phyloP scores from a whole-genome alignment of 1,284 basidiomycete species.

The Apiotrichum sp. region DNA sequence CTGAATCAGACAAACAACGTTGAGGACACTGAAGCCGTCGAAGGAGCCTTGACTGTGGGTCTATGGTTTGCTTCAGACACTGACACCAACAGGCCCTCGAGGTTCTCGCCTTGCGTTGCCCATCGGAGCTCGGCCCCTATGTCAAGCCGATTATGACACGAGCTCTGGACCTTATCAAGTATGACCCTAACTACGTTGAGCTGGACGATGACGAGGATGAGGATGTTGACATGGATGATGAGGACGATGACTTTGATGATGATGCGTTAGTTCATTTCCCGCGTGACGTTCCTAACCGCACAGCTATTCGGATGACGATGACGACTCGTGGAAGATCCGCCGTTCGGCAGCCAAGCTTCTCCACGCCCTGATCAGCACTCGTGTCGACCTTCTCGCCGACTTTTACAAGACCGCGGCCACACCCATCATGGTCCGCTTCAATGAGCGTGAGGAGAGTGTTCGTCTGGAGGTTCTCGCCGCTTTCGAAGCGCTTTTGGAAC shows the following conservation, averaged over 20 bases:
- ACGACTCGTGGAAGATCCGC: conserved; percentile 97
- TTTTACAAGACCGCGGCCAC: conserved; percentile 81
- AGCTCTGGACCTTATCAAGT: conserved; percentile 74
- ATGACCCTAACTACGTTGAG: conserved; percentile 88
- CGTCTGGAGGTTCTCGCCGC: conserved; percentile 88
- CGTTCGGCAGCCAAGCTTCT: conserved; percentile 87
- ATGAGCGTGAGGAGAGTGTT: conserved; percentile 92
- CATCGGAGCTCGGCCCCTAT: conserved; percentile 69
- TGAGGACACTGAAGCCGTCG: conserved; percentile 37
- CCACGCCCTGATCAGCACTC: conserved; percentile 74
- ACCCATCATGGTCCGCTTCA: conserved; percentile 80
- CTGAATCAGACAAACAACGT: conserved; percentile 28
- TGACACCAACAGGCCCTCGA: conserved; percentile 62
- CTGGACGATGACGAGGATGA: conserved; percentile 59
- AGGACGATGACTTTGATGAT: conserved; percentile 55
- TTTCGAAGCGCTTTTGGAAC: conserved; percentile 71
- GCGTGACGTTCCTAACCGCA: conserved; percentile 35
- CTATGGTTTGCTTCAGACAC: too few species aligned
- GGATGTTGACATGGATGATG: conserved; percentile 46
- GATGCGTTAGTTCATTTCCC: conserved; percentile 55
- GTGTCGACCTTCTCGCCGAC: conserved; percentile 71
- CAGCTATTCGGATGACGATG: conserved; percentile 95
- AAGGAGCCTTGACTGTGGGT: conserved; percentile 36
- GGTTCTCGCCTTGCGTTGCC: conserved; percentile 72
- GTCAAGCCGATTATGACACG: conserved; percentile 62